Conservation (phyloP, 1,284 basidiomycete species). For the Malassezia sp. region DNA sequence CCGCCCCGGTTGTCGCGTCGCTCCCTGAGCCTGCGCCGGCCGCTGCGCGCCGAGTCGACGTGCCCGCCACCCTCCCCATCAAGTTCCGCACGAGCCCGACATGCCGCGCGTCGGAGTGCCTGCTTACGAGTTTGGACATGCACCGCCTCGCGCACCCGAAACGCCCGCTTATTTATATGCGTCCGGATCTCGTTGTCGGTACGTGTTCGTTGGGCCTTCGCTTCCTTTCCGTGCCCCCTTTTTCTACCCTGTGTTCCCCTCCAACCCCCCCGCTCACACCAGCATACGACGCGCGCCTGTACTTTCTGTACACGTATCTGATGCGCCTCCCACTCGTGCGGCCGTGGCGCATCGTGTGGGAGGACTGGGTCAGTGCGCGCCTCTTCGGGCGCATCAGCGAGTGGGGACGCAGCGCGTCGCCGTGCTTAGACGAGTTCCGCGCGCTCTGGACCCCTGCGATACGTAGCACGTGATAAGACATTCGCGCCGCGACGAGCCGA, state of each 20-base stretch:
- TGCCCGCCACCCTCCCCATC: constrained; percentile 44
- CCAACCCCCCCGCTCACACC: neutral
- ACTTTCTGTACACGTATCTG: constrained; percentile 21
- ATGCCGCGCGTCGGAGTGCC: constrained; percentile 54
- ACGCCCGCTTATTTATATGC: constrained; percentile 50
- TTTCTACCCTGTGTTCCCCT: too few species aligned
- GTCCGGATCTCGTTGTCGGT: constrained; percentile 41
- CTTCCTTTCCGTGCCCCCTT: too few species aligned
- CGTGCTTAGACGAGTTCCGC: constrained; percentile 1
- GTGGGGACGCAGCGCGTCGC: constrained; percentile 15
- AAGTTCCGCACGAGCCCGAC: constrained; percentile 50
- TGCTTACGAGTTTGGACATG: constrained; percentile 54
- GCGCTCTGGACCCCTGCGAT: neutral
- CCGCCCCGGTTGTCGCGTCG: neutral
- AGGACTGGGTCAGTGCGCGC: constrained; percentile 21
- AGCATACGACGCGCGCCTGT: constrained; percentile 25
- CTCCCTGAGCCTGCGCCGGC: neutral
- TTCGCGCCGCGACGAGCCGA: too few species aligned
- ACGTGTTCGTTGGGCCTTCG: too few species aligned
- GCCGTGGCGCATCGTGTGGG: constrained; percentile 30
- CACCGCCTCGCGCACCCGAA: constrained; percentile 50
- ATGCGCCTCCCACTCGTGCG: constrained; percentile 21
- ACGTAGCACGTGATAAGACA: too few species aligned
- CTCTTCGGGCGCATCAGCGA: constrained; percentile 28
- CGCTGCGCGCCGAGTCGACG: constrained; percentile 32